phyloP scores from a whole-genome alignment of 164 flowering plant species.

The Sextonia rubra region DNA sequence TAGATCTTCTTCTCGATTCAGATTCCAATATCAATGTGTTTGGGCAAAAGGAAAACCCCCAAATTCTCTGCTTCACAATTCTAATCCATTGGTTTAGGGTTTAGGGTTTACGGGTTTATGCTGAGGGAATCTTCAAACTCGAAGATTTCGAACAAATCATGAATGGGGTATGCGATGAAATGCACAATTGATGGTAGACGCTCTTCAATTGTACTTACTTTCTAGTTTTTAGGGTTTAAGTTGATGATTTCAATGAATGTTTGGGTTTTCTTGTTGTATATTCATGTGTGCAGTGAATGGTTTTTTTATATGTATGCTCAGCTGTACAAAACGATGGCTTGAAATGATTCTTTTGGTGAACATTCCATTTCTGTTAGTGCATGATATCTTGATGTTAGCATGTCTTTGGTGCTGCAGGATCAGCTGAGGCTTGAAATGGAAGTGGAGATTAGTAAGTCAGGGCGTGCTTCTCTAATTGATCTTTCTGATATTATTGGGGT shows the following conservation, averaged over 20 bases:
- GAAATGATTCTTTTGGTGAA: background rate
- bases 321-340: too few species aligned
- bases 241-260: background rate
- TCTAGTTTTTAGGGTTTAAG: slow-evolving; percentile 3
- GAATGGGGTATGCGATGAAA: too few species aligned
- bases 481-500: slow-evolving; percentile 76
- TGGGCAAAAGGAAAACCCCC: too few species aligned
- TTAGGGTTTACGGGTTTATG: too few species aligned
- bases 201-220: background rate
- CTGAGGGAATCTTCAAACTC: background rate
- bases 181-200: too few species aligned
- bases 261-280: background rate
- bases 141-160: background rate
- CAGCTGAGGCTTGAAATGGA: slow-evolving; percentile 77
- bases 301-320: too few species aligned
- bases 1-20: background rate
- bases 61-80: too few species aligned
- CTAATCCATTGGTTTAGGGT: background rate
- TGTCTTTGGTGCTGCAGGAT: slow-evolving; percentile 39
- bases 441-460: slow-evolving; percentile 51
- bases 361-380: background rate
- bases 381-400: background rate
- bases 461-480: slow-evolving; percentile 87
- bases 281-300: too few species aligned
- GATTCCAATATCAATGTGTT: background rate